A percentile compares a stretch with the other conserved stretches of the same genome.
Evolutionary conservation across 495 filamentous ascomycete species (phyloP).

Genomic region (Pseudotulostoma volvatum): DNA sequence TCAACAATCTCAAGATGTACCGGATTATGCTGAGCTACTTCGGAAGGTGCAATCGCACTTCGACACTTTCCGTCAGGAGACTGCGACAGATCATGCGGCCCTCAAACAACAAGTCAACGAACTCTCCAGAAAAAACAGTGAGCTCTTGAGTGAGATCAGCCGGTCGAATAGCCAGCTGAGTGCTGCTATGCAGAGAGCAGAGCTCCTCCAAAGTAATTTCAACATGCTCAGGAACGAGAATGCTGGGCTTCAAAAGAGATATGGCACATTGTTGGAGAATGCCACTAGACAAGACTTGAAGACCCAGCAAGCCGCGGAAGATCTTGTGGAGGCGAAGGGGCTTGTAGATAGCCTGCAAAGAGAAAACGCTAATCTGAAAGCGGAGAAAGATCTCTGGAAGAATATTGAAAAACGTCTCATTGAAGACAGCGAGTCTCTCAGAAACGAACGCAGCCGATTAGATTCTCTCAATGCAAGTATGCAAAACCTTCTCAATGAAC

Average conservation of each 20-base stretch:
- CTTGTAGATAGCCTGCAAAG: constrained; percentile 73
- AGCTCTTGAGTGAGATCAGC: constrained; percentile 63
- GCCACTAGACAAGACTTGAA: constrained; percentile 77
- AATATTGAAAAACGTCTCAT: constrained; percentile 72
- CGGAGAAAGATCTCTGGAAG: constrained; percentile 83
- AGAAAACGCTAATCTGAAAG: constrained; percentile 82
- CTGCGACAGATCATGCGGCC: constrained; percentile 55
- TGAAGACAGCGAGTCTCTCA: constrained; percentile 70
- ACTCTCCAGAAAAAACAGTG: constrained; percentile 62
- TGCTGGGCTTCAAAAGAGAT: constrained; percentile 63
- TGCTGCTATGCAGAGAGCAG: constrained; percentile 64
- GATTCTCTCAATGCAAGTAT: constrained; percentile 64
- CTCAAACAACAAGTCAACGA: constrained; percentile 77
- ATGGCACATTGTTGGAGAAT: constrained; percentile 55
- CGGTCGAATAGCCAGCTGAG: constrained; percentile 65
- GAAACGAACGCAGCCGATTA: constrained; percentile 66
- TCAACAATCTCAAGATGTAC: constrained; percentile 27
- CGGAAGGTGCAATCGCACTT: constrained; percentile 80
- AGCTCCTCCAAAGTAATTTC: constrained; percentile 83
- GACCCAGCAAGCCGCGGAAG: constrained; percentile 83
- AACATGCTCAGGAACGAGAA: constrained; percentile 70
- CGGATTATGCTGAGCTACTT: constrained; percentile 51
- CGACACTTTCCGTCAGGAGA: constrained; percentile 77
- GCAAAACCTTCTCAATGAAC: constrained; percentile 77
- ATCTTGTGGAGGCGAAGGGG: constrained; percentile 71